Evolutionary conservation across 208 protist genomes (phyloP), one percentile per base, ranked within the genome.

Genomic region (Trypanosomatidae sp.): DNA sequence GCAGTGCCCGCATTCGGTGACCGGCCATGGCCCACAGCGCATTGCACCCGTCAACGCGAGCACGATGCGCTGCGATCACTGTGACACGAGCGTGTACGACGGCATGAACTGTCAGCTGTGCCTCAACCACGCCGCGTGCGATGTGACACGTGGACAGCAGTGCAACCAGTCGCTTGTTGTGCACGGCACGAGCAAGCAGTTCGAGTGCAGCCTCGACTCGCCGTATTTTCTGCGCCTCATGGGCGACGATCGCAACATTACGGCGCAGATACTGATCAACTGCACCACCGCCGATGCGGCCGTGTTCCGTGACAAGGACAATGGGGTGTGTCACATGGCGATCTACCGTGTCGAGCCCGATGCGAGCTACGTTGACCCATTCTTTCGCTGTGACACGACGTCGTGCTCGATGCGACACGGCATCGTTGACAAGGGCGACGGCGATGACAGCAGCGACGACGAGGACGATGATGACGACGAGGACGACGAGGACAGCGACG

Each of bases 21-120:
- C 30, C 8, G 76, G 76, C n/a, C 24, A 10, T 0, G 68, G 68
- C 7, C 19, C 48, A 6, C 52, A 62, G 43, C 48, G 43, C 42
- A 59, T 86, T 19, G 28, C 24, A 0, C 68, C 76, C 0, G 44
- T 68, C 8, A 73, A 81, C 39, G n/a, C 33, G 3, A 19, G 7
- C 7, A 70, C 22, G n/a, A 51, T 65, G 46, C 44, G 67, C 28
- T 86, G 76, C 42, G 71, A 79, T 16, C 26, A 41, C 38, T 79
- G 68, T 41, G 56, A 74, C 23, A 6, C 2, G 3, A 26, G 38
- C 1, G 41, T 61, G 19, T 92, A 68, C 50, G 40, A 25, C 2
- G 84, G 84, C 10, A 21, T 89, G 21, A 69, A 52, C 46, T 92
- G 84, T 43, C 72, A 89, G 32, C 26, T 84, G 21, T 92, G 84